Conservation (phyloP, 2,329 filamentous ascomycete species). For the Colletotrichum liaoningense region DNA sequence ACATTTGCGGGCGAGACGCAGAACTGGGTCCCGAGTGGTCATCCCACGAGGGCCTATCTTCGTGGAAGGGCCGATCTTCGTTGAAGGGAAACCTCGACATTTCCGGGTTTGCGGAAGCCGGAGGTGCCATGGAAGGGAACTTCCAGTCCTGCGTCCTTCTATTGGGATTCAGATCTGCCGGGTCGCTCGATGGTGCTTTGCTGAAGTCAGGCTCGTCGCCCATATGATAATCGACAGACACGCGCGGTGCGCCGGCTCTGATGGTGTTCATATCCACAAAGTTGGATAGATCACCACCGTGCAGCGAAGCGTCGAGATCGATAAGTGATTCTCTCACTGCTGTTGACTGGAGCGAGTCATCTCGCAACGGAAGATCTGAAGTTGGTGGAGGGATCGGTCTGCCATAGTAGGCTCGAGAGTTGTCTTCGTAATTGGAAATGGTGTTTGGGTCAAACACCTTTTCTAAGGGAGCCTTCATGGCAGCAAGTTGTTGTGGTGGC, state of each 20-base stretch:
- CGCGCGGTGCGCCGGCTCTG: constrained; percentile 58
- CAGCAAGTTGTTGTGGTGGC: constrained; percentile 68
- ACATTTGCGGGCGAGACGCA: constrained; percentile 55
- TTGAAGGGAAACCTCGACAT: constrained; percentile 62
- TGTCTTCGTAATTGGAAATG: constrained; percentile 72
- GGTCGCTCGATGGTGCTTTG: constrained; percentile 67
- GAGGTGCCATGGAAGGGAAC: constrained; percentile 64
- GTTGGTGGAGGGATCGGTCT: constrained; percentile 53
- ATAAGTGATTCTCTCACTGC: constrained; percentile 73
- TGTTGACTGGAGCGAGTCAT: constrained; percentile 62
- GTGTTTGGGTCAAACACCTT: constrained; percentile 76
- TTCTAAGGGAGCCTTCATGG: constrained; percentile 69
- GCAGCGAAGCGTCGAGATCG: constrained; percentile 71
- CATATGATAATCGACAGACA: constrained; percentile 58
- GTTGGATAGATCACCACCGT: constrained; percentile 65
- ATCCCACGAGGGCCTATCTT: constrained; percentile 36
- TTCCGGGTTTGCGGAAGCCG: constrained; percentile 65
- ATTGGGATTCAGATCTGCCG: constrained; percentile 64
- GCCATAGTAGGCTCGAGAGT: constrained; percentile 71
- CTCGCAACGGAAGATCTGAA: constrained; percentile 70
- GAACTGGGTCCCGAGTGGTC: constrained; percentile 42
- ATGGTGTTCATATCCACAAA: constrained; percentile 74
- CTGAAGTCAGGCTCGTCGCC: constrained; percentile 47
- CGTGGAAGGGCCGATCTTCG: constrained; percentile 9
- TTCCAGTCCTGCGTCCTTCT: constrained; percentile 68